Base-by-base conservation (phyloP, 1,139 yeast genomes). In the Ashbya aceris region DNA sequence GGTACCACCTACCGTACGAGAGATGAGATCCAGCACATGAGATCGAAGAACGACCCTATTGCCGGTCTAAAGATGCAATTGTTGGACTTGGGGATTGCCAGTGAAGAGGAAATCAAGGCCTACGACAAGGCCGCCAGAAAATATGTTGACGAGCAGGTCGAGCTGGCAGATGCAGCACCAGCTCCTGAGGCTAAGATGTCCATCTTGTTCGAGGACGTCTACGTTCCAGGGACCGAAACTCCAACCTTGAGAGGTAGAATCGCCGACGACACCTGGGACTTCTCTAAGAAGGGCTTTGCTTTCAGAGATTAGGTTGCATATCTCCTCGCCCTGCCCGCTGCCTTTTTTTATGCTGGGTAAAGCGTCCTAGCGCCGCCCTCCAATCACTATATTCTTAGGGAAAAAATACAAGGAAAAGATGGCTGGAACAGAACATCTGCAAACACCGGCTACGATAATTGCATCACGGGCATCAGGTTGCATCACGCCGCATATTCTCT, bases 1-100 rank as follows among this genome's bases (percentile, higher is more conserved):
- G 97, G 97, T 76, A 91, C 97, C 67, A 89, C 97, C 54, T 91
- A 91, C 80, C 82, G 97, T 78, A 91, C 98, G 64, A 87, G 98
- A 74, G 98, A 91, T 73, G 98, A 91, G 74, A 94, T 91, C 56
- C 97, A 89, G 72, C 93, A 91, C 75, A 89, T 91, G 96, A 83
- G 98, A 76, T 86, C 96, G 39, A 83, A 89, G 74, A 87, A 83
- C 66, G 98, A 91, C 68, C 96, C 97, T 58, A 87, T 91, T 68
- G 91, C 96, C 46, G 97, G 97, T 54, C 79, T 91, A 64, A 89
- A 89, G 77, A 79, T 80, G 60, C 83, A 79, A 48, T 73, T 91
- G 58, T 68, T 89, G 60, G 96, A 87, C 54, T 74, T 79, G 65
- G 77, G 75, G 48, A 78, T 91, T 57, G 94, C 96, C 49, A 74